These are phyloP conservation scores for Rubroboletus pulcherrimus DNA, from an alignment of 768 basidiomycete species.

Conservation along the genomic window DNA sequence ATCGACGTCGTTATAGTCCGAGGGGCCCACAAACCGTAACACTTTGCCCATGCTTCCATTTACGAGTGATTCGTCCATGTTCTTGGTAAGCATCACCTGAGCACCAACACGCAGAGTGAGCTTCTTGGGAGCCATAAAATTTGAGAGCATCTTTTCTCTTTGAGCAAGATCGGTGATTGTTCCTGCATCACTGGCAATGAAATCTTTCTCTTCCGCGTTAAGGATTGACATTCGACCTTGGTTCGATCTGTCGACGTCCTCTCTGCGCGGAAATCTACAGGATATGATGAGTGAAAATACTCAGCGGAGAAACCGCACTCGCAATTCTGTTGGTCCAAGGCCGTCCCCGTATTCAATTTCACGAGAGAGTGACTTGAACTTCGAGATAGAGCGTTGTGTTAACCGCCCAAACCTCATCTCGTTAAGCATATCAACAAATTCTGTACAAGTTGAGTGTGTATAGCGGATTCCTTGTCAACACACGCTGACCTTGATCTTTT, in stretches of 20 bases:
- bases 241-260: conserved; percentile 91
- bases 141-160: conserved; percentile 74
- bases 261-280: conserved; percentile 83
- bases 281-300: background rate
- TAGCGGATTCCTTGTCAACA: background rate
- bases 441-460: conserved; percentile 37
- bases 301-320: conserved; percentile 22
- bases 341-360: conserved; percentile 75
- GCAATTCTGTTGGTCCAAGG: conserved; percentile 89
- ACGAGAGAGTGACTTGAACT: conserved; percentile 69
- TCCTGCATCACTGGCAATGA: conserved; percentile 62
- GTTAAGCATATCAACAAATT: conserved; percentile 94
- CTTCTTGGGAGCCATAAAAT: conserved; percentile 81
- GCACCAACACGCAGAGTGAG: conserved; percentile 75
- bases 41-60: conserved; percentile 94
- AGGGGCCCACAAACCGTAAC: conserved; percentile 63
- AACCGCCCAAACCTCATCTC: conserved; percentile 94
- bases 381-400: conserved; percentile 56
- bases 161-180: conserved; percentile 47
- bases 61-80: conserved; percentile 83
- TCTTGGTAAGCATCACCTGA: conserved; percentile 97
- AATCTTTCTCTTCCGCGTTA: conserved; percentile 49
- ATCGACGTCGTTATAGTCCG: conserved; percentile 35
- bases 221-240: conserved; percentile 59
- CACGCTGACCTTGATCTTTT: conserved; percentile 71